These are phyloP conservation scores for Climacium dendroides DNA, from an alignment of 225 moss, liverwort and hornwort species.

Conservation along the genomic window DNA sequence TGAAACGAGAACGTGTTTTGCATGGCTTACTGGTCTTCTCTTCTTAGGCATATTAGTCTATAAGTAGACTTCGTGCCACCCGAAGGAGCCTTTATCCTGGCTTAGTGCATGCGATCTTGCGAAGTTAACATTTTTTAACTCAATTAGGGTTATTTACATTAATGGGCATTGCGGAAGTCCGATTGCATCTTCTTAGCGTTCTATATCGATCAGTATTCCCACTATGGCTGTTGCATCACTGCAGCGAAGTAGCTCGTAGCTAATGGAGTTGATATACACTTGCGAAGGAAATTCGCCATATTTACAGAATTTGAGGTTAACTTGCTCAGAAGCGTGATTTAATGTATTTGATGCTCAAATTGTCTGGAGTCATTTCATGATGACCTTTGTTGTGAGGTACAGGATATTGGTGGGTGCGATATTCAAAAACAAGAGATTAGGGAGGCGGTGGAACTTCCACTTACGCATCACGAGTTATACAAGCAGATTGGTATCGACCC, in stretches of 20 bases:
- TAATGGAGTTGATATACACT: not conserved
- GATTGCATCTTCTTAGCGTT: not conserved
- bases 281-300: not conserved
- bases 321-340: not conserved
- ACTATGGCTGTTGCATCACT: not conserved
- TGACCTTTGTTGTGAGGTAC: not conserved
- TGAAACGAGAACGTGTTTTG: not conserved
- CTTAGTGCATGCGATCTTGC: not conserved
- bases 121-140: not conserved
- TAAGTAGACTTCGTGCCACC: not conserved
- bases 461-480: conserved; percentile 93
- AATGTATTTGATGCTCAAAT: not conserved
- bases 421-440: conserved; percentile 97
- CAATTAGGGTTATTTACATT: not conserved
- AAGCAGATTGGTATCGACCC: conserved; percentile 99
- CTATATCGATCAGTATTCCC: not conserved
- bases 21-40: not conserved
- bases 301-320: not conserved
- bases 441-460: conserved; percentile 95
- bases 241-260: not conserved
- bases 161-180: not conserved
- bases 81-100: not conserved
- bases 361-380: not conserved
- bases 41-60: not conserved
- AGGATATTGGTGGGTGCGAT: conserved; percentile 98